Base-by-base conservation (phyloP, 371 early-diverging fungal species). In the Rhizopus sp. region DNA sequence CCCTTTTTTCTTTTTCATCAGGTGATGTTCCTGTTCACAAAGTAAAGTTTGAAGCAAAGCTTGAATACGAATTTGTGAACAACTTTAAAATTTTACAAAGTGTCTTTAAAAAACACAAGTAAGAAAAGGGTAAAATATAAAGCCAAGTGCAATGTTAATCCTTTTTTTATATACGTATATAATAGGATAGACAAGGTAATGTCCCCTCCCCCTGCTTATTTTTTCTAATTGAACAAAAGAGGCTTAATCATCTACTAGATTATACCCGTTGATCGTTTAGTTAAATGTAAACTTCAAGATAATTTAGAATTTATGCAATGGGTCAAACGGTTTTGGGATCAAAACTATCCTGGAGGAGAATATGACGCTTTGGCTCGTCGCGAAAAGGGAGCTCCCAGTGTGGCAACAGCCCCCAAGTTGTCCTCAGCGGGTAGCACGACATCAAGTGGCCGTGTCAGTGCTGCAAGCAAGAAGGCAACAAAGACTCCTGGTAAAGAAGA, bases 231-330 rank as follows among this genome's bases (percentile, higher is more conserved):
- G 9, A 23, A 10, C 10, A 8, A 1, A 35, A n/a, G 10, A 50
- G 17, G 33, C 23, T 23, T 23, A 23, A 23, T 23, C 23, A 23
- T 23, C 23, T 23, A 13, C 8, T 64, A 88, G 85, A 68, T 80
- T 34, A 88, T 97, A 46, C 93, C 93, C 39, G 92, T 93, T 4
- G 90, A 95, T 33, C 72, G 85, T 4, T 75, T 97, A 62, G 77
- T 90, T 59, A 95, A 94, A 66, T 92, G 93, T 75, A 92, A 90
- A 63, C 91, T 96, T 71, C 96, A 95, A 75, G 98, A 97, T 72
- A 97, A 96, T 71, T 81, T 97, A 55, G 96, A 96, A 78, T 95
- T 97, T 64, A 63, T 94, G 66, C 96, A 96, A 69, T 96, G 95
- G 96, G 60, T 93, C 53, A 95, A 93, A 59, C 80, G 81, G 72